Evolutionary conservation across 345 rosid genomes (phyloP), one percentile per base, ranked within the genome.

Genomic region (Aethionema arabicum): DNA sequence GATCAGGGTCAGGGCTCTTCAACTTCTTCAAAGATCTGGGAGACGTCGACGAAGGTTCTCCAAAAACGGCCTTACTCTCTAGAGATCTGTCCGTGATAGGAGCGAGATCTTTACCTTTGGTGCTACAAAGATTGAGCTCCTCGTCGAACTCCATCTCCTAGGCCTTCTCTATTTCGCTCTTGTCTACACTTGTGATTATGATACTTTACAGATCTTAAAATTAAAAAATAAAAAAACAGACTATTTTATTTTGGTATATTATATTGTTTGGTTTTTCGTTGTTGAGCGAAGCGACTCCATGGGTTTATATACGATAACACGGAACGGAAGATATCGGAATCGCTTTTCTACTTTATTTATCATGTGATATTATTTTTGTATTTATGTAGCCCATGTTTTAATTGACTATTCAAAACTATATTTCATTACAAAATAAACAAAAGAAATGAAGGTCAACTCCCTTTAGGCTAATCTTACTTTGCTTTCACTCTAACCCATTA

Each of bases 21-120:
- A 68, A 70, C 72, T 84, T 91, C 78, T 84, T 91, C 61, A 72
- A 74, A 74, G 96, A 83, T 55, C 90, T 79, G n/a, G 68, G 56
- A 0, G 90, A 78, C 75, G 66, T 13, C 63, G 82, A 82, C 59
- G 87, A 80, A 72, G 85, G 81, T 72, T 78, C 89, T 65, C 74
- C 83, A 49, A 80, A 77, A 73, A 75, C 78, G 3, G 78, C 77
- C 70, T 66, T 78, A 80, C 86, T 56, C 67, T 73, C 79, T 40
- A 40, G 11, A 40, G 44, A 40, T 4, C 44, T 40, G 10, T 40
- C 44, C 10, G 44, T 8, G 44, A 70, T 66, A 10, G 59, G 46
- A 48, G 65, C 81, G 4, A 68, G 15, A 53, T 36, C 68, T 36
- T 65, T 73, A 12, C 84, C 82, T 63, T 60, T 84, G 6, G 54